These are phyloP conservation scores for Chaetomiaceae sp. DNA, from an alignment of 2,329 filamentous ascomycete genomes.

Conservation along the genomic window DNA sequence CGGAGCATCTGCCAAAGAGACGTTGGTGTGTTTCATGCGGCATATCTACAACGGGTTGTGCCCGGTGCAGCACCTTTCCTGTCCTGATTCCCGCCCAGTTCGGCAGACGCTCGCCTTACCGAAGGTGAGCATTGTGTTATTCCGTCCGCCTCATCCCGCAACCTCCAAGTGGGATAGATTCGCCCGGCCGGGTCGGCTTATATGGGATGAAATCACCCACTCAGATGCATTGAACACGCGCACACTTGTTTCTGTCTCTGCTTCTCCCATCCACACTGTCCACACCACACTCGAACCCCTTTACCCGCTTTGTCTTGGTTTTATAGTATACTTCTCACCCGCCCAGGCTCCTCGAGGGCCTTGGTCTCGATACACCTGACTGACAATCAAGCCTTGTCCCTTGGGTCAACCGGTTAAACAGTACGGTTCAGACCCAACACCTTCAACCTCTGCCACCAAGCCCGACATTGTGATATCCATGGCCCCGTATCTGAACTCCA, in stretches of 20 bases:
- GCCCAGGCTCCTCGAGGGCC: no score
- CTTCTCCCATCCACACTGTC: not conserved
- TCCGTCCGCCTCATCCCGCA: slow-evolving; percentile 19
- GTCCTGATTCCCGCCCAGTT: slow-evolving; percentile 2
- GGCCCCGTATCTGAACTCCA: not conserved
- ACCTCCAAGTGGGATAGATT: not conserved
- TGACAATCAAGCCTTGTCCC: no score
- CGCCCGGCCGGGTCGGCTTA: not conserved
- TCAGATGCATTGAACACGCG: not conserved
- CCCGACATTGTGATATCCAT: no score
- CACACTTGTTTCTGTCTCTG: not conserved
- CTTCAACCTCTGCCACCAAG: not conserved
- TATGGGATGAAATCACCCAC: slow-evolving; percentile 1
- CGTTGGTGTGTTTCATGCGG: not conserved
- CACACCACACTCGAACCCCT: not conserved
- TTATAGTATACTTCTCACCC: no score
- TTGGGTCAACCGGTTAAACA: slow-evolving; percentile 11
- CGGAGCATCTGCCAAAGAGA: not conserved
- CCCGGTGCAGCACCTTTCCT: slow-evolving; percentile 1
- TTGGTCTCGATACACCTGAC: no score
- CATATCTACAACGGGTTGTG: not conserved
- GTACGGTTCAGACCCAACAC: slow-evolving; percentile 4
- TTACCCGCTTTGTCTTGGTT: no score
- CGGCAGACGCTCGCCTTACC: slow-evolving; percentile 16
- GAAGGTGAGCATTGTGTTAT: slow-evolving; percentile 14